These are phyloP conservation scores for Penicillium brevicompactum DNA, from an alignment of 2,329 filamentous ascomycete species.

Conservation along the genomic window DNA sequence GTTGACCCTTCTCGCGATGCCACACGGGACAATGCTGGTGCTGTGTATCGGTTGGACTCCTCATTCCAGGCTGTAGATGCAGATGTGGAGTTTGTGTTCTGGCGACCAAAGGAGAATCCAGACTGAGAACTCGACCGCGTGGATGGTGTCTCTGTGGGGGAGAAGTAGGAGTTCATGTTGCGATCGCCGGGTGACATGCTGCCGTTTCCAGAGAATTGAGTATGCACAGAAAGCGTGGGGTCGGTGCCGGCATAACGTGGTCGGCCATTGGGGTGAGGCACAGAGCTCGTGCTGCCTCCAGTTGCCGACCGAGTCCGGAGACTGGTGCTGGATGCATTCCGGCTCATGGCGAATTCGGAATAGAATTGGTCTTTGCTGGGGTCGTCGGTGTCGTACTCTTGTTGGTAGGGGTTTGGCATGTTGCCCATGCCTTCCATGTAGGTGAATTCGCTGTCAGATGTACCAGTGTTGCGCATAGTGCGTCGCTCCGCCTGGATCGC, in stretches of 20 bases:
- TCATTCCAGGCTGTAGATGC: constrained; percentile 61
- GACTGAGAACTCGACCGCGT: constrained; percentile 53
- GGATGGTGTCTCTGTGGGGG: constrained; percentile 73
- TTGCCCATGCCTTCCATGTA: constrained; percentile 72
- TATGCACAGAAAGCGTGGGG: constrained; percentile 69
- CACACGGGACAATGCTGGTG: constrained; percentile 79
- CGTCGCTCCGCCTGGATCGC: constrained; percentile 56
- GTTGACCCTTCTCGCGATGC: constrained; percentile 76
- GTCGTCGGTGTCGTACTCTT: constrained; percentile 59
- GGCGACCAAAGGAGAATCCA: constrained; percentile 79
- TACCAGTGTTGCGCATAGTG: constrained; percentile 55
- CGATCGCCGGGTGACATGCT: constrained; percentile 63
- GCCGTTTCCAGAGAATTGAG: constrained; percentile 51
- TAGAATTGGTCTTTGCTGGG: constrained; percentile 39
- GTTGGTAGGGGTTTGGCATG: constrained; percentile 80
- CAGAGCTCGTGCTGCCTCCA: constrained; percentile 54
- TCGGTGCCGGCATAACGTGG: constrained; percentile 71
- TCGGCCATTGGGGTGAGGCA: constrained; percentile 48
- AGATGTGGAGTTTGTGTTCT: constrained; percentile 65
- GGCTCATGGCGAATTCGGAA: constrained; percentile 58
- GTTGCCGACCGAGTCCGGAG: constrained; percentile 76
- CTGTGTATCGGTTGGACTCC: constrained; percentile 78
- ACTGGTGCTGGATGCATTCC: constrained; percentile 74
- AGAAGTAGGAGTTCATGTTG: constrained; percentile 87
- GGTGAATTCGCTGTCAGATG: constrained; percentile 72